phyloP scores from a whole-genome alignment of 2,329 filamentous ascomycete genomes.

The Ascochyta pisi region DNA sequence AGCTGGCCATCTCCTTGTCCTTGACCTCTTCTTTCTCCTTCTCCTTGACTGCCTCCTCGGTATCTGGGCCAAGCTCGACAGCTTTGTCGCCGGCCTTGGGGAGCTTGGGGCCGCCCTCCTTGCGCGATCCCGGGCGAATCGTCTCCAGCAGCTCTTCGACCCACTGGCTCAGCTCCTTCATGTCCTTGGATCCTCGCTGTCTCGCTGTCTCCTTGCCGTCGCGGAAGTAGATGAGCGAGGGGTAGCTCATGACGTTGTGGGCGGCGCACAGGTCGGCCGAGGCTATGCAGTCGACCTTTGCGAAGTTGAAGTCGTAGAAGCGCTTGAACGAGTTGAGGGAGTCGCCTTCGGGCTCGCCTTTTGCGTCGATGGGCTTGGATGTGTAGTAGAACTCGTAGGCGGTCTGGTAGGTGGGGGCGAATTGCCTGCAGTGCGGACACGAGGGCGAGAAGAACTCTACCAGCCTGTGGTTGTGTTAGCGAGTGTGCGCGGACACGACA shows the following conservation, averaged over 20 bases:
- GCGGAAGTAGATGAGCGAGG: constrained; percentile 80
- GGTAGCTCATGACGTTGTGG: constrained; percentile 73
- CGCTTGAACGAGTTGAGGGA: constrained; percentile 73
- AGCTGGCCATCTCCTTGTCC: constrained; percentile 19
- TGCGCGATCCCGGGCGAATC: constrained; percentile 80
- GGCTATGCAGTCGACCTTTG: constrained; percentile 81
- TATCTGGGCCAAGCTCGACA: constrained; percentile 52
- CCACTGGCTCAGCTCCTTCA: constrained; percentile 70
- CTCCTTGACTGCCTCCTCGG: constrained; percentile 45
- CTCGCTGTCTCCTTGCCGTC: constrained; percentile 72
- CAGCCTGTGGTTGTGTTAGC: constrained; percentile 35
- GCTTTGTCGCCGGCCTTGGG: constrained; percentile 72
- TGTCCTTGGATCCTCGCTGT: constrained; percentile 70
- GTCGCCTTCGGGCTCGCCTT: constrained; percentile 56
- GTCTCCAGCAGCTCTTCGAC: constrained; percentile 80
- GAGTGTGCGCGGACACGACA: neutral
- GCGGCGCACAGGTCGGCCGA: constrained; percentile 77
- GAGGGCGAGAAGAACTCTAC: constrained; percentile 61
- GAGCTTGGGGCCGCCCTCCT: constrained; percentile 68
- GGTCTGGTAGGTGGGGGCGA: constrained; percentile 88
- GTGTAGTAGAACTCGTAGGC: constrained; percentile 96
- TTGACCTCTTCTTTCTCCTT: constrained; percentile 35
- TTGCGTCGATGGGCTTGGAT: constrained; percentile 69
- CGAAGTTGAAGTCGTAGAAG: constrained; percentile 91
- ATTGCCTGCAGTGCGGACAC: constrained; percentile 75